These are phyloP conservation scores for Pichia occidentalis DNA, from an alignment of 805 yeast species.

Conservation along the genomic window DNA sequence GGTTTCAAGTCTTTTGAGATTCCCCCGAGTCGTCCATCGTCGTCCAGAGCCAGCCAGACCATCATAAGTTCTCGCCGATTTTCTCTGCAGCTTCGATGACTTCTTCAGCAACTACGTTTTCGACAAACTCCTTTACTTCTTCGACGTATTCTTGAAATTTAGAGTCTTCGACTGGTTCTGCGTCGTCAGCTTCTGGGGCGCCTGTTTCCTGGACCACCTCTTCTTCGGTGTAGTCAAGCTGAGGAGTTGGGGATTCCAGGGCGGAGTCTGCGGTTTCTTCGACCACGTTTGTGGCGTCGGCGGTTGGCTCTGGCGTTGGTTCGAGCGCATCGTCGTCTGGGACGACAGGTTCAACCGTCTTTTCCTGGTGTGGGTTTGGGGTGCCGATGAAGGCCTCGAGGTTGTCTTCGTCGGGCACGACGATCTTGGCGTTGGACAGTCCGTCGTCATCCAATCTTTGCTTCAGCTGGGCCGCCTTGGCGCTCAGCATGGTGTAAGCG, in stretches of 20 bases:
- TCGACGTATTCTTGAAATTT: constrained; percentile 4
- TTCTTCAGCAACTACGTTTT: constrained; percentile 6
- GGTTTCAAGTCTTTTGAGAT: too few species aligned
- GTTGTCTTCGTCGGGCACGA: constrained; percentile 6
- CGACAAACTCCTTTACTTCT: constrained; percentile 3
- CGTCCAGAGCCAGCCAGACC: too few species aligned
- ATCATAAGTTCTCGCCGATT: constrained; percentile 11
- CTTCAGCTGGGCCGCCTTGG: constrained; percentile 6
- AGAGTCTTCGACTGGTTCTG: neutral
- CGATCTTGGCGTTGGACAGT: constrained; percentile 7
- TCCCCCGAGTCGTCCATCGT: too few species aligned
- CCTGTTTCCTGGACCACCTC: too few species aligned
- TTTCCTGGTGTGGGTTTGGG: constrained; percentile 3
- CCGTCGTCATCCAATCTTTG: constrained; percentile 7
- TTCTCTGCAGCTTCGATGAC: constrained; percentile 12
- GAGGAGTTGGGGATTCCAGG: too few species aligned
- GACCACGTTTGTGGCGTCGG: neutral
- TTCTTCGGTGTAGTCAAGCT: too few species aligned
- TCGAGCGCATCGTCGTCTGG: constrained; percentile 9
- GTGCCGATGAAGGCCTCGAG: constrained; percentile 10
- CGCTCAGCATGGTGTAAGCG: neutral
- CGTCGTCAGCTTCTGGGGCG: constrained; percentile 3
- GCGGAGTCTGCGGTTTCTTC: too few species aligned
- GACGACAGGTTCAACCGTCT: neutral
- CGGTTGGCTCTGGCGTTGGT: constrained; percentile 7